A percentile compares a stretch with the other conserved stretches of the same genome.
phyloP scores from a whole-genome alignment of 2,329 filamentous ascomycete genomes.

The Diaporthe sp. region DNA sequence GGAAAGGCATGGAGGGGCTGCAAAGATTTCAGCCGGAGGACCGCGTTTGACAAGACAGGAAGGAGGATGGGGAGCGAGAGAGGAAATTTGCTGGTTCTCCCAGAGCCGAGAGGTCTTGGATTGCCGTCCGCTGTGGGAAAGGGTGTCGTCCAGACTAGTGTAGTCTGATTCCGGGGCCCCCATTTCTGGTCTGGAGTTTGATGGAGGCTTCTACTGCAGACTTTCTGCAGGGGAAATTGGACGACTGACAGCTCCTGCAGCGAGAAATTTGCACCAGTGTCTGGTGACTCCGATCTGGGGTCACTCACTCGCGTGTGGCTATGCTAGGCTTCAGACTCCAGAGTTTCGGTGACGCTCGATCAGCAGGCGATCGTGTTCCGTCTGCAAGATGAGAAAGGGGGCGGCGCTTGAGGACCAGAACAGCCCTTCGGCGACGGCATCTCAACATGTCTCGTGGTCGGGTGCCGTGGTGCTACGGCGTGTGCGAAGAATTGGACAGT shows the following conservation, averaged over 20 bases:
- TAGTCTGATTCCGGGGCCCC: conserved; percentile 18
- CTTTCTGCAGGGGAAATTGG: conserved; percentile 36
- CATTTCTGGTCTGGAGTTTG: conserved; percentile 19
- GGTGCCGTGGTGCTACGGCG: conserved; percentile 5
- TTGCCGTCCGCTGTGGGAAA: not conserved
- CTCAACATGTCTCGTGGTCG: conserved; percentile 17
- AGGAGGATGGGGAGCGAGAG: conserved; percentile 8
- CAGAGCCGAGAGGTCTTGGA: conserved; percentile 22
- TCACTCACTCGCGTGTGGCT: conserved; percentile 10
- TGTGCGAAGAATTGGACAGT: not conserved
- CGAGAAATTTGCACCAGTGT: conserved; percentile 25
- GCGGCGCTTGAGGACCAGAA: not conserved
- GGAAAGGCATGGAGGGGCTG: conserved; percentile 11
- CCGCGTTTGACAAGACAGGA: conserved; percentile 23
- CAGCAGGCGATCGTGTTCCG: conserved; percentile 24
- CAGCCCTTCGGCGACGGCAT: conserved; percentile 8
- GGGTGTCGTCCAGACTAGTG: conserved; percentile 14
- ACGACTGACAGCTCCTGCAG: conserved; percentile 33
- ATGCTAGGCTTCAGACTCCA: conserved; percentile 23
- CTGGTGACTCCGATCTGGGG: conserved; percentile 16
- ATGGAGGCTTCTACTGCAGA: conserved; percentile 36
- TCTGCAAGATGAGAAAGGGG: conserved; percentile 21
- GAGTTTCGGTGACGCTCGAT: conserved; percentile 30
- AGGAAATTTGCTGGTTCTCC: not conserved
- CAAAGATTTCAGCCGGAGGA: conserved; percentile 21